These are phyloP conservation scores for Lentinus brumalis DNA, from an alignment of 768 basidiomycete species.

Conservation along the genomic window DNA sequence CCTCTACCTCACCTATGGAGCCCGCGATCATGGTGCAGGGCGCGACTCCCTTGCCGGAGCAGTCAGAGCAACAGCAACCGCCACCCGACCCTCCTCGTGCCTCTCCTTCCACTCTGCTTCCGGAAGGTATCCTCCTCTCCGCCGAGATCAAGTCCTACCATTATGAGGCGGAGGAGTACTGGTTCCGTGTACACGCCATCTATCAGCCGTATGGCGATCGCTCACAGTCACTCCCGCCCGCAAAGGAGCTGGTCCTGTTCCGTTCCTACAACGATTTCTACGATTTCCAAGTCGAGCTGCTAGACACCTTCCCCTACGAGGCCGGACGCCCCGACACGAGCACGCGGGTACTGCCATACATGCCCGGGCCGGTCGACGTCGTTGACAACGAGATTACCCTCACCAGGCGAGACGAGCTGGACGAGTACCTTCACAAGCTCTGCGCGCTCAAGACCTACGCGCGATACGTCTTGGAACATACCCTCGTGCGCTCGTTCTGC, in stretches of 20 bases:
- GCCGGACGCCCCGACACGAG: slow-evolving; percentile 75
- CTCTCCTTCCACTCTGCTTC: slow-evolving; percentile 52
- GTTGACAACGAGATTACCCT: slow-evolving; percentile 87
- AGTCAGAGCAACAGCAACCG: slow-evolving; percentile 19
- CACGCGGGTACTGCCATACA: slow-evolving; percentile 86
- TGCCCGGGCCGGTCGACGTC: slow-evolving; percentile 90
- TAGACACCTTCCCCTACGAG: slow-evolving; percentile 87
- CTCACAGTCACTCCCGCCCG: slow-evolving; percentile 56
- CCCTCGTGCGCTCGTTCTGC: slow-evolving; percentile 81
- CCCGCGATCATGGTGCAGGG: slow-evolving; percentile 16
- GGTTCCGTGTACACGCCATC: slow-evolving; percentile 92
- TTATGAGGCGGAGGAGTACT: slow-evolving; percentile 93
- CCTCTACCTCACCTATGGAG: slow-evolving; percentile 17
- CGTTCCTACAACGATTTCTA: slow-evolving; percentile 98
- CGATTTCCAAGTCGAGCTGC: slow-evolving; percentile 89
- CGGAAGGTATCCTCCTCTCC: slow-evolving; percentile 81
- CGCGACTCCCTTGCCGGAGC: slow-evolving; percentile 21
- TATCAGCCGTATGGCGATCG: slow-evolving; percentile 82
- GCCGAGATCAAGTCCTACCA: slow-evolving; percentile 97
- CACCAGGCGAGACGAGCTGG: slow-evolving; percentile 77
- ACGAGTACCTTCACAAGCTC: slow-evolving; percentile 83
- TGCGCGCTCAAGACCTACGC: slow-evolving; percentile 72
- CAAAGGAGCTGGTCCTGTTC: slow-evolving; percentile 85
- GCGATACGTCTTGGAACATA: slow-evolving; percentile 80
- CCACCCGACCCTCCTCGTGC: slow-evolving; percentile 38